phyloP scores from a whole-genome alignment of 805 yeast genomes.

The Wickerhamomyces xylosicus region DNA sequence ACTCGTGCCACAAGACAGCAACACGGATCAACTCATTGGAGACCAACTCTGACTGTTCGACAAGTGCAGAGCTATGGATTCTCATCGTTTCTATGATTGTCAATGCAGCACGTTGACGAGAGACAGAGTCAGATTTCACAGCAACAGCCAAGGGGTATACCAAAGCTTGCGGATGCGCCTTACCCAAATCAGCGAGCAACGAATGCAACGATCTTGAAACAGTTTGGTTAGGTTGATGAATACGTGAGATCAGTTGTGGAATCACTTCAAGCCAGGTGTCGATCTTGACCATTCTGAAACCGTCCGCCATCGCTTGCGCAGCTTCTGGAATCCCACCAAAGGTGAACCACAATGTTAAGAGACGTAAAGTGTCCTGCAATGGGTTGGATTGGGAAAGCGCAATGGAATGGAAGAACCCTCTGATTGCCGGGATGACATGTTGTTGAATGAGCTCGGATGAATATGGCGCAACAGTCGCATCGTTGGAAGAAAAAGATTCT shows the following conservation, averaged over 20 bases:
- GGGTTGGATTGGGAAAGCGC: conserved; percentile 80
- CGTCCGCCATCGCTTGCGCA: conserved; percentile 81
- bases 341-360: conserved; percentile 89
- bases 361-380: conserved; percentile 82
- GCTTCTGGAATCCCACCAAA: conserved; percentile 93
- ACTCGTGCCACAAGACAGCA: conserved; percentile 95
- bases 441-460: conserved; percentile 56
- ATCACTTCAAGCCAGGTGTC: conserved; percentile 94
- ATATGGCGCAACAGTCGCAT: conserved; percentile 19
- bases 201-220: conserved; percentile 77
- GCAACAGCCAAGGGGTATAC: conserved; percentile 95
- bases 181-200: conserved; percentile 76
- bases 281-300: conserved; percentile 77
- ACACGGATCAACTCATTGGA: conserved; percentile 88
- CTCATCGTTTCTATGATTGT: conserved; percentile 90
- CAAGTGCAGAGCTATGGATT: conserved; percentile 72
- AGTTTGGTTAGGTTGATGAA: conserved; percentile 85
- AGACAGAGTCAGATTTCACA: conserved; percentile 82
- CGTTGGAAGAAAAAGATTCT: conserved; percentile 21
- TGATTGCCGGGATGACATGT: conserved; percentile 92
- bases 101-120: conserved; percentile 84
- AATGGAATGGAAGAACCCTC: conserved; percentile 92
- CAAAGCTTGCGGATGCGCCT: conserved; percentile 94
- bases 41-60: conserved; percentile 90
- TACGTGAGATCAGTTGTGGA: conserved; percentile 92